These are phyloP conservation scores for Apophysomyces elegans DNA, from an alignment of 371 early-diverging fungal species.

Conservation along the genomic window DNA sequence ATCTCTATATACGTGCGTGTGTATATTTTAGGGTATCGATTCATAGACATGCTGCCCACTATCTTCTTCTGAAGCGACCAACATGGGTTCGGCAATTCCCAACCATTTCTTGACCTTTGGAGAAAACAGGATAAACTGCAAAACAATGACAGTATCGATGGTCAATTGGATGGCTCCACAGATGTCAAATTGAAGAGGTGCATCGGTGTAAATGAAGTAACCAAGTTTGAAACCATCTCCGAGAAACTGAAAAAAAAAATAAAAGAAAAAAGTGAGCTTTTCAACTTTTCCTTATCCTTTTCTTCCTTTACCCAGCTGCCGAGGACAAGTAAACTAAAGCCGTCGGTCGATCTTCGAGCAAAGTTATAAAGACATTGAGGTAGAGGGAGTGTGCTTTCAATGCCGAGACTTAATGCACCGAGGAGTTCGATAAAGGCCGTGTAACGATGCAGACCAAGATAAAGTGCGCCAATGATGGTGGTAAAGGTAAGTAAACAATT, in stretches of 20 bases:
- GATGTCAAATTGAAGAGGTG: conserved; percentile 68
- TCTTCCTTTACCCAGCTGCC: conserved; percentile 40
- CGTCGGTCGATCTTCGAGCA: conserved; percentile 52
- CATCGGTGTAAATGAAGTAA: conserved; percentile 58
- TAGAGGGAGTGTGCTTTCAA: conserved; percentile 65
- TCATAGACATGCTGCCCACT: not conserved
- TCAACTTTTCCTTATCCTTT: conserved; percentile 24
- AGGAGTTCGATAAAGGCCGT: conserved; percentile 38
- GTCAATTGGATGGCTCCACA: conserved; percentile 67
- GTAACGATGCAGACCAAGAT: conserved; percentile 32
- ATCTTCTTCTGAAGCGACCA: not conserved
- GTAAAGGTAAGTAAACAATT: conserved; percentile 48
- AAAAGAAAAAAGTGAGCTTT: too few species aligned
- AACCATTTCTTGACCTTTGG: conserved; percentile 20
- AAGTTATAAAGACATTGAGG: conserved; percentile 65
- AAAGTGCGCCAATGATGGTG: conserved; percentile 36
- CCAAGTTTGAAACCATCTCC: conserved; percentile 71
- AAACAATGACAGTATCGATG: conserved; percentile 61
- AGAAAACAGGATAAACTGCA: conserved; percentile 58
- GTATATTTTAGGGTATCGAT: conserved; percentile 1
- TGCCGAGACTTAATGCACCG: conserved; percentile 52
- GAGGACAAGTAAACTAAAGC: conserved; percentile 53
- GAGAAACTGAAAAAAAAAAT: conserved; percentile 18
- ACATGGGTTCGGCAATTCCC: conserved; percentile 1
- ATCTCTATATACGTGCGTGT: not conserved